Conservation (phyloP, 805 yeast genomes). For the Barnettozyma sp. region DNA sequence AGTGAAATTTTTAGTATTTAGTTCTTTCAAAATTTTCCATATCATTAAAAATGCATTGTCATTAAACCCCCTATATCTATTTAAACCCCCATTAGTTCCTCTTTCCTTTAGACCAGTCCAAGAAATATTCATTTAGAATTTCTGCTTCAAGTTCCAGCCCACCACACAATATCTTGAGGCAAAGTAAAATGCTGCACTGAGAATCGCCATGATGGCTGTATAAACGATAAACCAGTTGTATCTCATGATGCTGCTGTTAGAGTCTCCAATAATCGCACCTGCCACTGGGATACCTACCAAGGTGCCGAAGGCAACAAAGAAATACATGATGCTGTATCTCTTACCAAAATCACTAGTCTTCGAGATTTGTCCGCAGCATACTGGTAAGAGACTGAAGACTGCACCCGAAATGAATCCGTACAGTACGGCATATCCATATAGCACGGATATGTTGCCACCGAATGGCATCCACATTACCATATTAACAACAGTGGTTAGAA, state of each 20-base stretch:
- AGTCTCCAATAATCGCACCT: conserved; percentile 38
- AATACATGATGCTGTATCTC: conserved; percentile 51
- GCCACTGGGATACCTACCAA: conserved; percentile 45
- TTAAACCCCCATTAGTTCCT: too few species aligned
- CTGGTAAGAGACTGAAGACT: conserved; percentile 48
- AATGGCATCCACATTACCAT: conserved; percentile 36
- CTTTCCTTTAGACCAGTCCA: too few species aligned
- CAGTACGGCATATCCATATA: conserved; percentile 38
- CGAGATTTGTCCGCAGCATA: conserved; percentile 52
- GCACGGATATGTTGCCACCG: conserved; percentile 29
- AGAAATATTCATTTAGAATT: too few species aligned
- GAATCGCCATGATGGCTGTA: conserved; percentile 30
- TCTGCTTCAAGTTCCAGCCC: conserved; percentile 24
- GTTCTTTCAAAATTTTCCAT: too few species aligned
- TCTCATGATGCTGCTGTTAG: conserved; percentile 11
- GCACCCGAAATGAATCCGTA: conserved; percentile 52
- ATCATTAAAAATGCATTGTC: too few species aligned
- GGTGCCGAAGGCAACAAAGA: conserved; percentile 47
- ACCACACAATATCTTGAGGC: conserved; percentile 39
- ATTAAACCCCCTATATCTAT: neutral
- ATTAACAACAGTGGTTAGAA: conserved; percentile 28
- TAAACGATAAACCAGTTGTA: conserved; percentile 33
- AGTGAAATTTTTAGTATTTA: too few species aligned
- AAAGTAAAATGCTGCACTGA: conserved; percentile 34
- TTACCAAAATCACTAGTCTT: conserved; percentile 46